Evolutionary conservation across 2,329 filamentous ascomycete species (phyloP).

Genomic region (Elsinoe fawcettii): DNA sequence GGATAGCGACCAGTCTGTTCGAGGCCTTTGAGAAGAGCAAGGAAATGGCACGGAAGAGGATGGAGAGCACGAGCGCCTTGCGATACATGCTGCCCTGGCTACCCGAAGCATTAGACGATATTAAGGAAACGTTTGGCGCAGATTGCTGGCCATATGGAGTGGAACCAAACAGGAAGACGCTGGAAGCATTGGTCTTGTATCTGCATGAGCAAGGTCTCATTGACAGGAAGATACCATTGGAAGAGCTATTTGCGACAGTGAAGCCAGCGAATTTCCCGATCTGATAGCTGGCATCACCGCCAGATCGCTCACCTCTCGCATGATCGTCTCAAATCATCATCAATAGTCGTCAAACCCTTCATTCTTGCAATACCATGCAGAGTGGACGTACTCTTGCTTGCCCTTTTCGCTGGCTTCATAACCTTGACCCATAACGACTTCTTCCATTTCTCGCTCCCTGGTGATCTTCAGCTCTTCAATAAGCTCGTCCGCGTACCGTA

Average conservation of each 20-base stretch:
- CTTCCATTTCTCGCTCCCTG: not conserved
- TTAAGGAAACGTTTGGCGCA: conserved; percentile 30
- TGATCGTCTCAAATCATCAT: not conserved
- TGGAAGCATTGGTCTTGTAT: conserved; percentile 28
- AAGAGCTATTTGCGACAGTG: conserved; percentile 27
- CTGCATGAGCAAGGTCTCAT: conserved; percentile 30
- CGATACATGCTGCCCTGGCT: conserved; percentile 34
- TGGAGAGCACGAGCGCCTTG: conserved; percentile 25
- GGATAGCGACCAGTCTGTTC: conserved; percentile 27
- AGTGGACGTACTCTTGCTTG: not conserved
- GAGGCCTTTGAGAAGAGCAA: conserved; percentile 31
- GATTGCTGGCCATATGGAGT: conserved; percentile 32
- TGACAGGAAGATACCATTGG: conserved; percentile 23
- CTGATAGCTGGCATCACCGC: not conserved
- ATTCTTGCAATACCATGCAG: not conserved
- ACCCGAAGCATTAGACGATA: conserved; percentile 28
- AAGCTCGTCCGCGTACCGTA: not conserved
- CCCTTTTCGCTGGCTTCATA: not conserved
- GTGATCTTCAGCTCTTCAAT: not conserved
- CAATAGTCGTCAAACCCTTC: not conserved
- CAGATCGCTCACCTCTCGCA: too few species aligned
- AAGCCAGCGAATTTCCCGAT: conserved; percentile 17
- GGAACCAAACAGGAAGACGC: conserved; percentile 28
- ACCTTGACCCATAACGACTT: not conserved
- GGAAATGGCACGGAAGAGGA: conserved; percentile 26